Evolutionary conservation across 805 yeast genomes (phyloP).

Genomic region (Kluyveromyces siamensis): DNA sequence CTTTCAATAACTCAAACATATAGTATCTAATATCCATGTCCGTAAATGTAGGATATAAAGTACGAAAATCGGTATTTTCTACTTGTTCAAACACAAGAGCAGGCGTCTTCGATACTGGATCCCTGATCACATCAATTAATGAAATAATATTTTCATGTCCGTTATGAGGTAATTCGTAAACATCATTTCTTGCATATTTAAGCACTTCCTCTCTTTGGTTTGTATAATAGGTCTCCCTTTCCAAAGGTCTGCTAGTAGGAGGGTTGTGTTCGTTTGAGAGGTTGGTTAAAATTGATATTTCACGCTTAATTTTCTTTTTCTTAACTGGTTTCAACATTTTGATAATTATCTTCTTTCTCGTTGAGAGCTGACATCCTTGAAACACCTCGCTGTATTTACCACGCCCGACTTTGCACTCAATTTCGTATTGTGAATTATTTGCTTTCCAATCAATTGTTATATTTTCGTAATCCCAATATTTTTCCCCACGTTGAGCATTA

Average conservation of each 20-base stretch:
- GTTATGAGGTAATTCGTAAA: slow-evolving; percentile 27
- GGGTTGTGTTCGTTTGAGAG: slow-evolving; percentile 38
- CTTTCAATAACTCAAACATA: slow-evolving; percentile 70
- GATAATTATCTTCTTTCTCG: slow-evolving; percentile 62
- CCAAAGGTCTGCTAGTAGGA: slow-evolving; percentile 18
- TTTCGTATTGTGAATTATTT: slow-evolving; percentile 55
- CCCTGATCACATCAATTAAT: slow-evolving; percentile 72
- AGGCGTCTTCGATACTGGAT: slow-evolving; percentile 72
- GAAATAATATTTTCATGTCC: slow-evolving; percentile 62
- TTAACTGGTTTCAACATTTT: slow-evolving; percentile 90
- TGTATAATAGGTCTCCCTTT: slow-evolving; percentile 20
- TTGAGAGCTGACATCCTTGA: slow-evolving; percentile 64
- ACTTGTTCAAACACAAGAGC: slow-evolving; percentile 82
- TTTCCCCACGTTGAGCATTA: slow-evolving; percentile 54
- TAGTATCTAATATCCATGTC: slow-evolving; percentile 73
- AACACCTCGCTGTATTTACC: slow-evolving; percentile 96
- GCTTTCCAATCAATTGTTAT: slow-evolving; percentile 53
- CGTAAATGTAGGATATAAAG: slow-evolving; percentile 69
- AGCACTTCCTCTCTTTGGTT: slow-evolving; percentile 21
- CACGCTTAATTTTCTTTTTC: slow-evolving; percentile 83
- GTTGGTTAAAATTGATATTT: slow-evolving; percentile 79
- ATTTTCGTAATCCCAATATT: slow-evolving; percentile 84
- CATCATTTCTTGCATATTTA: slow-evolving; percentile 16
- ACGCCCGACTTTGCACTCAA: slow-evolving; percentile 75
- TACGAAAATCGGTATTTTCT: slow-evolving; percentile 73